Evolutionary conservation across 352 stramenopile species (phyloP), one percentile per base, ranked within the genome.

Genomic region (Phytophthora cactorum): DNA sequence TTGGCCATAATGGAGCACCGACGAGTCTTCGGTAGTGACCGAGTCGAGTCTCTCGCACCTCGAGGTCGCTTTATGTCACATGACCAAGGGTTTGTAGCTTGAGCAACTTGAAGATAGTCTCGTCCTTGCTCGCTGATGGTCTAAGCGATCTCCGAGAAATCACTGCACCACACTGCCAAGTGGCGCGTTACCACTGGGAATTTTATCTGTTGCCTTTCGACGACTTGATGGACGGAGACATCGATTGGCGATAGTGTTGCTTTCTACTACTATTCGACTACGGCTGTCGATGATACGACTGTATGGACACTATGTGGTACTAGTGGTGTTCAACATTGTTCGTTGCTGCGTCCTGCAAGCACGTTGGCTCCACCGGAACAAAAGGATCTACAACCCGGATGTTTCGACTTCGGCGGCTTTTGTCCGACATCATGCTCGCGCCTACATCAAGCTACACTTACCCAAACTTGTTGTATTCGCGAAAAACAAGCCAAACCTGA

Each of bases 361-460:
- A 31, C 51, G 54, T 17, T 62, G 43, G 41, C 59, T 67, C 5
- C 41, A 67, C 15, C 39, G 29, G 2, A 59, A 59, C 47, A 59
- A 66, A 14, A 28, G 41, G 12, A 39, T 59, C 29, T 66, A 66
- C 39, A 59, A 58, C 39, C 25, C 45, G 5, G 25, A 17, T 5
- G 27, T 50, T 25, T 51, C 57, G 6, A 64, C 47, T 38, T 49
- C 17, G 14, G 2, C 32, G 7, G 27, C 54, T 11, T 36, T 34
- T 9, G 45, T 52, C 8, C 1, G n/a, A 6, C 45, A 34, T 52
- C 45, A 52, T 22, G 41, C 41, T 22, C 6, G 4, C 4, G 41
- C 41, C 15, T 46, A 46, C n/a, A 46, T 46, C n/a, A 12, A 25
- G n/a, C n/a, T 22, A 22, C 41, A 46, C n/a, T 15, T 22, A 3